Conservation (phyloP, 257 asterid species). For the Jacaranda mimosifolia region DNA sequence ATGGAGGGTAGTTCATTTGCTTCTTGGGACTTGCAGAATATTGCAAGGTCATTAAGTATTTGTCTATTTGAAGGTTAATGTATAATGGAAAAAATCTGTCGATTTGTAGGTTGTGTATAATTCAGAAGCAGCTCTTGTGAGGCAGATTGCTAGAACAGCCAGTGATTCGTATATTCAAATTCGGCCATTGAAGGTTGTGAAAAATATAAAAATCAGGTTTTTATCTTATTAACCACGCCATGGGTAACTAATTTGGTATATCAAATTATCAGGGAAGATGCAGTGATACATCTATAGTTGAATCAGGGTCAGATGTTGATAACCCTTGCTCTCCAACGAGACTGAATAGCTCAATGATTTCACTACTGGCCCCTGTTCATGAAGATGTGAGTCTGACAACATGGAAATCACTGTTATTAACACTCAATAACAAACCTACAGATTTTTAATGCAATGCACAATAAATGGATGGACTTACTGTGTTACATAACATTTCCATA, state of each 20-base stretch:
- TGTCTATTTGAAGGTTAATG: background rate
- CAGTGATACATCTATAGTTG: slow-evolving; percentile 56
- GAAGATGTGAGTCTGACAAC: slow-evolving; percentile 73
- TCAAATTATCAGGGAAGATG: slow-evolving; percentile 61
- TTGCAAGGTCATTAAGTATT: slow-evolving; percentile 32
- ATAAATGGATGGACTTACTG: slow-evolving; percentile 7
- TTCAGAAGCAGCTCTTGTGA: slow-evolving; percentile 56
- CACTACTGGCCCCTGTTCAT: slow-evolving; percentile 56
- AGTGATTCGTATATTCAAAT: slow-evolving; percentile 49
- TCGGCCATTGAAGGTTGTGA: slow-evolving; percentile 60
- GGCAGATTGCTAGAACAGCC: slow-evolving; percentile 53
- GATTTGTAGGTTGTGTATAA: slow-evolving; percentile 64
- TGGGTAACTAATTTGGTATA: slow-evolving; percentile 32
- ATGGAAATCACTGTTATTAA: slow-evolving; percentile 19
- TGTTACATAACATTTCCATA: background rate
- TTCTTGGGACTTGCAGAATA: background rate
- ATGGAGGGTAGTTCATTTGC: slow-evolving; percentile 16
- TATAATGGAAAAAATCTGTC: no score
- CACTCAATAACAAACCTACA: background rate
- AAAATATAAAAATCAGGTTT: slow-evolving; percentile 2
- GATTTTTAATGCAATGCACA: slow-evolving; percentile 26
- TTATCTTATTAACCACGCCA: slow-evolving; percentile 17
- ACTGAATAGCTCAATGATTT: slow-evolving; percentile 46
- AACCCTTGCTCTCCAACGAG: slow-evolving; percentile 61
- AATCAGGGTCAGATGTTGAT: slow-evolving; percentile 68